These are phyloP conservation scores for Acanthamoeba healyi DNA, from an alignment of 208 protist genomes.

Conservation along the genomic window DNA sequence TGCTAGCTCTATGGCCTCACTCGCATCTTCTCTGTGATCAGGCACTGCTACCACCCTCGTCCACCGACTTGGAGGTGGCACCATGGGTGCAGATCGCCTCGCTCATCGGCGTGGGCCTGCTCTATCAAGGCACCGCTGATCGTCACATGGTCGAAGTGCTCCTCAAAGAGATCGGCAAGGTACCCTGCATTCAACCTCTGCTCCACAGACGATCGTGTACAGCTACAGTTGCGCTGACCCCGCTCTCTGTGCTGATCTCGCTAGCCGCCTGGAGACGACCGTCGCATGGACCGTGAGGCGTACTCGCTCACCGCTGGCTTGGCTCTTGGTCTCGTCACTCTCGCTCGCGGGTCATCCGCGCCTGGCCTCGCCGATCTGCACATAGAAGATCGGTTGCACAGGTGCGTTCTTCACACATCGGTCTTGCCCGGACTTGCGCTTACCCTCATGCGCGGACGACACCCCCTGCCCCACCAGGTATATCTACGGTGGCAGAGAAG, in stretches of 20 bases:
- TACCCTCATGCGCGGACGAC: too few species aligned
- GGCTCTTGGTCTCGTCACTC: constrained; percentile 84
- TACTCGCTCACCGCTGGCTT: constrained; percentile 87
- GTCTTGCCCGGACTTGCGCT: too few species aligned
- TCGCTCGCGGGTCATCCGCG: constrained; percentile 80
- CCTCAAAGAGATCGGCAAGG: constrained; percentile 87
- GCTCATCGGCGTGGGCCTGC: constrained; percentile 91
- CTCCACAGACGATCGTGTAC: neutral
- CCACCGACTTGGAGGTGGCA: constrained; percentile 88
- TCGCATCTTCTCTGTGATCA: neutral
- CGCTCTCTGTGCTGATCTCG: neutral
- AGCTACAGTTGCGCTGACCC: neutral
- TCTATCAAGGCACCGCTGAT: constrained; percentile 87
- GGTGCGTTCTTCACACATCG: constrained; percentile 48
- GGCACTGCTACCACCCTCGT: constrained; percentile 81
- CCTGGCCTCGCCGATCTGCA: constrained; percentile 83
- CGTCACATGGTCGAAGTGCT: constrained; percentile 90
- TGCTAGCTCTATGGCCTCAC: neutral
- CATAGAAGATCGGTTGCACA: constrained; percentile 83
- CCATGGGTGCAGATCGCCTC: constrained; percentile 87
- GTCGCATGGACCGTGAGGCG: constrained; percentile 75
- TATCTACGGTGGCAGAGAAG: constrained; percentile 1
- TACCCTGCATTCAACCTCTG: neutral
- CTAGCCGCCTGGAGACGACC: constrained; percentile 80
- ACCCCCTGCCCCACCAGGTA: too few species aligned